Base-by-base conservation (phyloP, 306 rosid genomes). In the Ziziphus jujuba region DNA sequence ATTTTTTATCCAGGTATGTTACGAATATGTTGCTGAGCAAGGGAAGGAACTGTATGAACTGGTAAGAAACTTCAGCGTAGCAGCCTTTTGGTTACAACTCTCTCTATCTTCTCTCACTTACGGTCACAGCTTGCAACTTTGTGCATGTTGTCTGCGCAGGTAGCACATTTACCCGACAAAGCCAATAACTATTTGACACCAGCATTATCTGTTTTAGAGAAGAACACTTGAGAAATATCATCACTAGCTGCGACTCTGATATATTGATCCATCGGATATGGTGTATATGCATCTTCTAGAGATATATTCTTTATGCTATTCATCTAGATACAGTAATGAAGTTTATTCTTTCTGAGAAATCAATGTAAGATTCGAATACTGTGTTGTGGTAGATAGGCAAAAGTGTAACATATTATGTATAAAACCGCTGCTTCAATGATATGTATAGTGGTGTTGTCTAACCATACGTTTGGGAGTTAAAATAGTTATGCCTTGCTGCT, bases 141-240 rank as follows among this genome's bases (percentile, higher is more conserved):
- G 59, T 50, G 28, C 40, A 60, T 60, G 8, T 62, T 65, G 61
- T 61, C 24, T 69, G 45, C 67, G 73, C 85, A 93, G 98, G 97
- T 93, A 33, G 98, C 97, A 16, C 97, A 93, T 84, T 81, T 90
- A 86, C 98, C 97, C 2, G 97, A 93, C 85, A 90, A 93, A 86
- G 98, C 98, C 72, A 93, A 93, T 75, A 93, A 93, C 84, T 93
- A 93, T 77, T 71, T 93, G 84, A 80, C 97, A 13, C 98, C 98
- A 13, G 97, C 98, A 52, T 84, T 93, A 8, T 90, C 97, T 8
- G 96, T 82, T 76, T 72, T 93, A 36, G 97, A 93, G 84, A 93
- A 90, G 89, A 93, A 93, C 77, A 93, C 98, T 21, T 92, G 82
- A 22, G 55, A 56, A 49, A 50, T 21, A 20, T 50, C 55, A 6